Percentiles rank a stretch among this genome's conserved stretches.
These are phyloP conservation scores for Cryptococcus jaspeensis DNA, from an alignment of 1,284 basidiomycete genomes.

Conservation along the genomic window DNA sequence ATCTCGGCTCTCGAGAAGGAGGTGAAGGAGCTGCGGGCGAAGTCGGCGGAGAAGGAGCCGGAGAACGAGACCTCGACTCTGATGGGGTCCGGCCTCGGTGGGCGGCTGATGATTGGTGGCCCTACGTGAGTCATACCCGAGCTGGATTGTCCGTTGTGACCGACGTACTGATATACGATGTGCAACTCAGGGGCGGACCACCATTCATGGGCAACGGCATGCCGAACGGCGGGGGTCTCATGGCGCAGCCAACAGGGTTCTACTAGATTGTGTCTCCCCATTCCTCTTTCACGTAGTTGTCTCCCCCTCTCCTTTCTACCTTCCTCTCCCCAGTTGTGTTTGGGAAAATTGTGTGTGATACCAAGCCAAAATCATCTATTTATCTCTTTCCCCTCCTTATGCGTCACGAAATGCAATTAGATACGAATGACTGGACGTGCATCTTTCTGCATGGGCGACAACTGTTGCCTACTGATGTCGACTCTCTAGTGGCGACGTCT, in stretches of 20 bases:
- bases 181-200: conserved; percentile 9
- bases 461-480: too few species aligned
- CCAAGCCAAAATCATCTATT: not conserved
- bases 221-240: conserved; percentile 35
- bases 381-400: not conserved
- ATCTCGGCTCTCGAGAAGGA: conserved; percentile 48
- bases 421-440: conserved; percentile 2
- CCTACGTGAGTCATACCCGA: conserved; percentile 31
- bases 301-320: not conserved
- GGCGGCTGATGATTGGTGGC: conserved; percentile 48
- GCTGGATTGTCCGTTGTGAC: not conserved
- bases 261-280: conserved; percentile 31
- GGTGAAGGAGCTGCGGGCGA: conserved; percentile 47
- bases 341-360: conserved; percentile 1
- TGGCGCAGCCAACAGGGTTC: conserved; percentile 50
- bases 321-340: not conserved
- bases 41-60: conserved; percentile 34
- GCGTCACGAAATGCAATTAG: conserved; percentile 5
- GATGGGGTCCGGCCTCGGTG: conserved; percentile 47
- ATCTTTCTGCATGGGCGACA: too few species aligned
- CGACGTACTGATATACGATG: not conserved
- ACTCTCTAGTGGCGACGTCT: not conserved
- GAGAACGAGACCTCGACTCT: conserved; percentile 32
- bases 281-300: not conserved
- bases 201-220: conserved; percentile 19